These are phyloP conservation scores for Strobilomyces echinocephalus DNA, from an alignment of 768 basidiomycete species.

Conservation along the genomic window DNA sequence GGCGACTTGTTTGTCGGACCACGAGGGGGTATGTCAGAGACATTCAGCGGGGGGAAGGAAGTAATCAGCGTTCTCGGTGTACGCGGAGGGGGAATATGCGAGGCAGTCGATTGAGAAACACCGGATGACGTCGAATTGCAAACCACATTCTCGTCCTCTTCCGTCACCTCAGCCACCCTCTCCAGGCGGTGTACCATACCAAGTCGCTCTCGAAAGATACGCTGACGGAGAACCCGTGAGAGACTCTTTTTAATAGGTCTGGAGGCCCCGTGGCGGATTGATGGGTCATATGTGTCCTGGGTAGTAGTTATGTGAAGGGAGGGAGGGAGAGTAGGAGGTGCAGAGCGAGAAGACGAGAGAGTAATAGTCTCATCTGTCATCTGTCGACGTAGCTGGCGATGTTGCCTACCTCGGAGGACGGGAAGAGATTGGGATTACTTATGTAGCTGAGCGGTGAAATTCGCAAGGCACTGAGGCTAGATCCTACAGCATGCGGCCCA, in stretches of 20 bases:
- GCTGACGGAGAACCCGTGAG: slow-evolving; percentile 39
- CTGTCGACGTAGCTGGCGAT: background rate
- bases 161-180: background rate
- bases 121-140: background rate
- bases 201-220: slow-evolving; percentile 15
- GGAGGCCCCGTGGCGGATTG: slow-evolving; percentile 32
- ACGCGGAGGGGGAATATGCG: background rate
- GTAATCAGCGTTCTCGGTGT: slow-evolving; percentile 5
- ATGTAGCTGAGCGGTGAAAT: slow-evolving; percentile 3
- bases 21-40: slow-evolving; percentile 7
- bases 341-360: slow-evolving; percentile 7
- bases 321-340: slow-evolving; percentile 13
- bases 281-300: slow-evolving; percentile 10
- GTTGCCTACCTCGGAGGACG: slow-evolving; percentile 1
- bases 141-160: background rate
- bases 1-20: slow-evolving; percentile 11
- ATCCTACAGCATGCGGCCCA: background rate
- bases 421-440: background rate
- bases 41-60: slow-evolving; percentile 9
- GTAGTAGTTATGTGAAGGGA: slow-evolving; percentile 11
- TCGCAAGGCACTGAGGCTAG: slow-evolving; percentile 1
- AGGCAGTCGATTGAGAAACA: slow-evolving; percentile 1
- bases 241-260: slow-evolving; percentile 36
- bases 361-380: slow-evolving; percentile 8
- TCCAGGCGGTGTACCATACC: background rate